phyloP scores from a whole-genome alignment of 805 yeast genomes.

The Metschnikowia baotianmanensis region DNA sequence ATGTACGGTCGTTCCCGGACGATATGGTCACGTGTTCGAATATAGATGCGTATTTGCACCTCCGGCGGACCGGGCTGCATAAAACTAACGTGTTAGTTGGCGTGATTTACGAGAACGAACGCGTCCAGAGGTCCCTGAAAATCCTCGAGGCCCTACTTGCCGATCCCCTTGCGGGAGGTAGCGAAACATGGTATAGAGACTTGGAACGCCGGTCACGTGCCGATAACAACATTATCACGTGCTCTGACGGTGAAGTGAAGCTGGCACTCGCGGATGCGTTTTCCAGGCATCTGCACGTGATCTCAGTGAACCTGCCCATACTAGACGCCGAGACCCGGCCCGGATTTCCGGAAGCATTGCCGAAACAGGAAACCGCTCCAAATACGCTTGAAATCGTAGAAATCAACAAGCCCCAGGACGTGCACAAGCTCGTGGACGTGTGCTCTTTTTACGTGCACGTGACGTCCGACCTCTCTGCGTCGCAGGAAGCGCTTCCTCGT shows the following conservation, averaged over 20 bases:
- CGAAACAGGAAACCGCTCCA: constrained; percentile 10
- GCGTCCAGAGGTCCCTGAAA: constrained; percentile 22
- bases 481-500: constrained; percentile 15
- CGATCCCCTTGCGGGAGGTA: constrained; percentile 38
- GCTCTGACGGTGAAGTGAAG: neutral
- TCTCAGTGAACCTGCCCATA: constrained; percentile 30
- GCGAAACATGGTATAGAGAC: constrained; percentile 31
- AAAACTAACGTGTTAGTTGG: constrained; percentile 30
- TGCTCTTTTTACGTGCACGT: constrained; percentile 26
- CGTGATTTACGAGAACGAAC: constrained; percentile 29
- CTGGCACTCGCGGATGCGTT: constrained; percentile 11
- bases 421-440: constrained; percentile 12
- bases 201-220: constrained; percentile 22
- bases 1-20: constrained; percentile 21
- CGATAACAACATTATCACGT: constrained; percentile 23
- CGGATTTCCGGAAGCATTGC: constrained; percentile 15
- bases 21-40: constrained; percentile 21
- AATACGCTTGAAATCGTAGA: constrained; percentile 24
- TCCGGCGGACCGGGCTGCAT: constrained; percentile 7
- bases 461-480: constrained; percentile 20
- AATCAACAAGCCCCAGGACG: constrained; percentile 19
- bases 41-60: constrained; percentile 16
- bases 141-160: constrained; percentile 37
- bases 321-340: constrained; percentile 28
- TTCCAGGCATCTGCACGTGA: constrained; percentile 9